phyloP scores from a whole-genome alignment of 1,284 basidiomycete species.

The Lentinus polychrous region DNA sequence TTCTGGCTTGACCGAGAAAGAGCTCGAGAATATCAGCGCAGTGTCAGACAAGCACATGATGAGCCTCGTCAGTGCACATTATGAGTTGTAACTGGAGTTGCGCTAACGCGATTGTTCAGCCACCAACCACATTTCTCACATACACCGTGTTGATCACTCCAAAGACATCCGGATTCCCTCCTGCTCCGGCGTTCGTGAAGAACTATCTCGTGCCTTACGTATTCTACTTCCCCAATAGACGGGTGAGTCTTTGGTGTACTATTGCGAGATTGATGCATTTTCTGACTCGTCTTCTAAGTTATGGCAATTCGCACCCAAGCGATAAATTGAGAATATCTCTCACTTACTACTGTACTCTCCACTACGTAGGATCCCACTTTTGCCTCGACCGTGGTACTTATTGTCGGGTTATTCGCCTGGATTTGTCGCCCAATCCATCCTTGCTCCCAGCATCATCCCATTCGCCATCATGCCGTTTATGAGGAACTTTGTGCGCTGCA shows the following conservation, averaged over 20 bases:
- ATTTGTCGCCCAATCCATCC: too few relatives aligned
- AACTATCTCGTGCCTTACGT: conserved; percentile 12
- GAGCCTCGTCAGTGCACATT: conserved; percentile 5
- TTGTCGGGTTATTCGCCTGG: too few relatives aligned
- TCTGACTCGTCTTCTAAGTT: not conserved
- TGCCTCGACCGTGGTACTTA: too few relatives aligned
- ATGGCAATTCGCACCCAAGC: conserved; percentile 12
- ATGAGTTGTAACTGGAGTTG: not conserved
- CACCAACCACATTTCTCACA: conserved; percentile 10
- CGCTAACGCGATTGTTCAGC: not conserved
- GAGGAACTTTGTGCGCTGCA: too few relatives aligned
- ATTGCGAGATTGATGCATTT: not conserved
- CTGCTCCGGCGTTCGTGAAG: conserved; percentile 10
- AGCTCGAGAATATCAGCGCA: conserved; percentile 12
- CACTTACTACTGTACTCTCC: too few relatives aligned
- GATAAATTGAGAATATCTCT: not conserved
- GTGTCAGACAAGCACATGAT: conserved; percentile 9
- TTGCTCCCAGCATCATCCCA: too few relatives aligned
- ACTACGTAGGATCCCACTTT: too few relatives aligned
- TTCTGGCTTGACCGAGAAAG: conserved; percentile 12
- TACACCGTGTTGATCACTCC: conserved; percentile 11
- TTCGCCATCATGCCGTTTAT: too few relatives aligned
- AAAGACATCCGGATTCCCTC: conserved; percentile 11
- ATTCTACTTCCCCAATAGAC: conserved; percentile 9
- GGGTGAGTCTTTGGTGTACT: too few relatives aligned